Base-by-base conservation (phyloP, 2,329 filamentous ascomycete genomes). In the Scytalidium sp. region DNA sequence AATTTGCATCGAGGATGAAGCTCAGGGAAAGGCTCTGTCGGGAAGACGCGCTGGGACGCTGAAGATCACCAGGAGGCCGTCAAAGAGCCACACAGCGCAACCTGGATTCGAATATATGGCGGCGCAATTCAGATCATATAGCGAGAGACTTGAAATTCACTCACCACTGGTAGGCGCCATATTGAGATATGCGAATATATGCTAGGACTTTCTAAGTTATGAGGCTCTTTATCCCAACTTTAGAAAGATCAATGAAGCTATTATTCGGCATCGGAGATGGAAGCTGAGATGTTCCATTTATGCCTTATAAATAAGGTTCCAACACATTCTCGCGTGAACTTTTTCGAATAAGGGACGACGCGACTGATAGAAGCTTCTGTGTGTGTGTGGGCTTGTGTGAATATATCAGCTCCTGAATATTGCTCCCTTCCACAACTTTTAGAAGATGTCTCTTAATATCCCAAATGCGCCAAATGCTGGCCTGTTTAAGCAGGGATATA, bases 401-500 rank as follows among this genome's bases (percentile, higher is more conserved):
- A 36, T 36, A 36, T 5, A 36, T 9, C 15, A 36, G 32, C 17
- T 15, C 7, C 17, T 15, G 22, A 29, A 44, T 23, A 36, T 27
- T 15, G 13, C 44, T 13, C n/a, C 19, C 27, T 46, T 46, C 44
- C 32, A 40, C 23, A 45, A 22, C 21, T 15, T 19, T 22, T 9
- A 6, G 56, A 63, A 52, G 42, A 97, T 99, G 94, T 99, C 94
- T 74, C 84, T 99, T 69, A 90, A 91, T 68, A 95, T 99, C 68
- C 94, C 94, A 57, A 90, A 85, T 71, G 93, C 94, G 63, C 94
- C 94, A 56, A 96, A 97, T 71, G 81, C 88, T 66, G 88, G 88
- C 70, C 83, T 97, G 39, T 97, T 99, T 81, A 97, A 97, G 79
- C 80, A 85, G 64, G 93, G 93, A 64, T 99, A 99, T 76, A 92